Conservation (phyloP, 495 filamentous ascomycete genomes). For the Hypoxylon lienhwacheense region DNA sequence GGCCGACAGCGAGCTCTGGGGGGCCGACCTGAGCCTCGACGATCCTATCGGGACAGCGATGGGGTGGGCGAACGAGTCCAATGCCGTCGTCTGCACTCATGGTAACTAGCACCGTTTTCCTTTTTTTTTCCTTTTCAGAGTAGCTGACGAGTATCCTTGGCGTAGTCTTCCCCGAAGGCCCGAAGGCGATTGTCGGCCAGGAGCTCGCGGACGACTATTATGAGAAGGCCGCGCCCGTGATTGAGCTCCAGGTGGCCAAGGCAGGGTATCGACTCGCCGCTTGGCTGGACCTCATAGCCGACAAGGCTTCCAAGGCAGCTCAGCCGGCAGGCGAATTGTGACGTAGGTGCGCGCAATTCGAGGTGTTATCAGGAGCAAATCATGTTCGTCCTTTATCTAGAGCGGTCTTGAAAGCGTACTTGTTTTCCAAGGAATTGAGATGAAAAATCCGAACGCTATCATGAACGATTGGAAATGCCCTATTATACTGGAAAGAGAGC, state of each 20-base stretch:
- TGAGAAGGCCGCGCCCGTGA: constrained; percentile 59
- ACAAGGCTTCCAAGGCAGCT: constrained; percentile 23
- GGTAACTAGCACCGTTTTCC: constrained; percentile 34
- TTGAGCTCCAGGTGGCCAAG: constrained; percentile 74
- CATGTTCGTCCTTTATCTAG: too few species aligned
- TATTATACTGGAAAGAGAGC: constrained; percentile 7
- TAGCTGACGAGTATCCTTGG: constrained; percentile 12
- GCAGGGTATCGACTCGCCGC: constrained; percentile 69
- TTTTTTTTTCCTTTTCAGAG: background rate
- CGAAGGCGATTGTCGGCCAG: constrained; percentile 53
- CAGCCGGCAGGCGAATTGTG: constrained; percentile 31
- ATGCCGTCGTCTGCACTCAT: constrained; percentile 60
- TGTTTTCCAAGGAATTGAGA: constrained; percentile 12
- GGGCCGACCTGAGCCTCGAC: constrained; percentile 51
- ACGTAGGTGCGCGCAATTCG: background rate
- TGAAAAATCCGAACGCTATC: constrained; percentile 2
- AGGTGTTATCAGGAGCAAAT: too few species aligned
- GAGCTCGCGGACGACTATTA: constrained; percentile 68
- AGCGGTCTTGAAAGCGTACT: too few species aligned
- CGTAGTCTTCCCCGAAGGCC: constrained; percentile 59
- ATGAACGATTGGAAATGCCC: constrained; percentile 15
- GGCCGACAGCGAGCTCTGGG: constrained; percentile 47
- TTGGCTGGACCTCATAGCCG: constrained; percentile 61
- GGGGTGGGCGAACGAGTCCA: constrained; percentile 64
- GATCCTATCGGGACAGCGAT: constrained; percentile 55